Base-by-base conservation (phyloP, 192 early-diverging fungal species). In the Pilobolus umbonatus region DNA sequence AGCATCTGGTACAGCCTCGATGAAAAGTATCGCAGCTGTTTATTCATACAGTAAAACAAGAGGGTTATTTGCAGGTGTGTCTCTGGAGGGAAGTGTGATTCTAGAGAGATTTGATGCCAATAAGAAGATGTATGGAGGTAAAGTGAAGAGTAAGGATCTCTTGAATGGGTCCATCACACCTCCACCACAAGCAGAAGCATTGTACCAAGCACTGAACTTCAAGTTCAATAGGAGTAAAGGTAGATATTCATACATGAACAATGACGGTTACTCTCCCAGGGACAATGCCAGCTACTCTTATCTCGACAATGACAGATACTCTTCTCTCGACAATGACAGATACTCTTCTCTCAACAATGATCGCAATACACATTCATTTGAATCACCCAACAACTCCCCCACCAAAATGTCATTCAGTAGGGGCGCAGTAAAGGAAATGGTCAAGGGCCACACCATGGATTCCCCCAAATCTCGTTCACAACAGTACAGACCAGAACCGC, bases 51-150 rank as follows among this genome's bases (percentile, higher is more conserved):
- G 87, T 64, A 92, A 95, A 63, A 80, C 89, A 14, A 85, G 85
- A 65, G 95, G 95, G 5, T 79, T 98, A 58, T 96, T 96, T 82
- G 94, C 89, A n/a, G 95, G 75, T 26, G 75, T 79, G 6, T 79
- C 77, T 17, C 55, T 79, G 31, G 77, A 79, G 56, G 79, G 94
- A 62, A 87, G 75, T 74, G 97, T 98, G 67, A 85, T 83, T 36
- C 81, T 78, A 5, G 71, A 68, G 60, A 97, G 85, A 61, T 95
- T 97, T 75, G 90, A 99, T 2, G 94, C 97, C 63, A 99, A 90
- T 25, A 86, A 87, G 63, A 96, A 99, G 4, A 95, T 95, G 95
- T 96, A 99, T 64, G 85, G 89, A 40, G 73, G 80, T 45, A 79
- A 80, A 34, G 83, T 96, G 5, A 65, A 78, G 25, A 87, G 92